Conservation (phyloP, 495 filamentous ascomycete species). For the Annulohypoxylon moriforme region DNA sequence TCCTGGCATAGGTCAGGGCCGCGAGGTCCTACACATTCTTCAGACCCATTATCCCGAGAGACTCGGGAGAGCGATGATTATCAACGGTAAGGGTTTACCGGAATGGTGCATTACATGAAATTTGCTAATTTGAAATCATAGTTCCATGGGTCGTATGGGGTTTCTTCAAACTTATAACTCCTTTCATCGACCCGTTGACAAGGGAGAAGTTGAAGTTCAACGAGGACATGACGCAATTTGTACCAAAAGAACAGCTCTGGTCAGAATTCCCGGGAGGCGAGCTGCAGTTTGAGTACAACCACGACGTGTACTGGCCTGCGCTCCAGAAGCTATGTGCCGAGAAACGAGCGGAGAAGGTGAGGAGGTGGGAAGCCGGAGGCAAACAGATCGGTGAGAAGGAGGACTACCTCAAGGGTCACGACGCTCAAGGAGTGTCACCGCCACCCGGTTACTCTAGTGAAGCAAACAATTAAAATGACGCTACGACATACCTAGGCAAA, state of each 20-base stretch:
- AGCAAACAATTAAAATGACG: not conserved
- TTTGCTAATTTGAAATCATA: constrained; percentile 48
- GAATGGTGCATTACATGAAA: not conserved
- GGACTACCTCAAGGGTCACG: constrained; percentile 74
- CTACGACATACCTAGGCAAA: constrained; percentile 1
- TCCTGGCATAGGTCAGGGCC: constrained; percentile 78
- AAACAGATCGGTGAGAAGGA: constrained; percentile 86
- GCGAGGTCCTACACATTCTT: constrained; percentile 84
- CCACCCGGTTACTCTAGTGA: constrained; percentile 23
- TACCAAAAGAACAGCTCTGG: constrained; percentile 83
- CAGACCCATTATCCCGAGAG: constrained; percentile 96
- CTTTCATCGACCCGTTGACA: constrained; percentile 94
- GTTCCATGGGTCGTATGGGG: constrained; percentile 88
- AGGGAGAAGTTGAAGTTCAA: constrained; percentile 95
- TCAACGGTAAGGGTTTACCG: constrained; percentile 71
- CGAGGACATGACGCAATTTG: constrained; percentile 80
- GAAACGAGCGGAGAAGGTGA: constrained; percentile 65
- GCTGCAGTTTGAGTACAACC: constrained; percentile 87
- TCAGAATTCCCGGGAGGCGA: constrained; percentile 69
- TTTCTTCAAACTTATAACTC: constrained; percentile 95
- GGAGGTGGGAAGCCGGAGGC: constrained; percentile 82
- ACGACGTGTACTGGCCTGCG: constrained; percentile 88
- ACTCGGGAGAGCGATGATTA: constrained; percentile 86
- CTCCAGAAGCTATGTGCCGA: constrained; percentile 73
- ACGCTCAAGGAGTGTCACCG: constrained; percentile 34